A percentile compares a stretch with the other conserved stretches of the same genome.
Conservation (phyloP, 805 yeast genomes). For the Pichia nanzhaoensis region DNA sequence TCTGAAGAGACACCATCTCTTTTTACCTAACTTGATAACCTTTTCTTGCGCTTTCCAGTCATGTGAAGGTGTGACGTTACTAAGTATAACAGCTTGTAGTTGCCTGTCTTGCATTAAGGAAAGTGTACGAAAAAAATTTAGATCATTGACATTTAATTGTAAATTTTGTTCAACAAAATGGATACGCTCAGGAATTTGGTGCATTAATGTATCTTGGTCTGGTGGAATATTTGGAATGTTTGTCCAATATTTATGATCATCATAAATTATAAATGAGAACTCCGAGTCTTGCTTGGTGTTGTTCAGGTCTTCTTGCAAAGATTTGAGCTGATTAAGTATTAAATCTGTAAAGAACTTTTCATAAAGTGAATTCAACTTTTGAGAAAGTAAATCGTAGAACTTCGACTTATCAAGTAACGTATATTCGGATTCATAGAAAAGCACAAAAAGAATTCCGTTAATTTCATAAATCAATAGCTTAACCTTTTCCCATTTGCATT, state of each 20-base stretch:
- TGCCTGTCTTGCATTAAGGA: constrained; percentile 8
- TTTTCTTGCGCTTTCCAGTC: constrained; percentile 14
- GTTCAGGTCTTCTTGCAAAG: constrained; percentile 16
- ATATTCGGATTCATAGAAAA: constrained; percentile 16
- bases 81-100: constrained; percentile 1
- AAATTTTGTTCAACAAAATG: constrained; percentile 2
- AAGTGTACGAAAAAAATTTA: background rate
- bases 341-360: constrained; percentile 23
- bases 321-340: constrained; percentile 21
- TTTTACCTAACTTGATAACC: constrained; percentile 20
- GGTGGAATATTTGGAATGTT: constrained; percentile 26
- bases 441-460: constrained; percentile 24
- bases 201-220: constrained; percentile 2
- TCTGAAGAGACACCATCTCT: constrained; percentile 25
- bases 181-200: constrained; percentile 9
- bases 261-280: constrained; percentile 22
- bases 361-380: constrained; percentile 20
- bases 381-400: constrained; percentile 14
- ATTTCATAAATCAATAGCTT: constrained; percentile 26
- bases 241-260: constrained; percentile 19
- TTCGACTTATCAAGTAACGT: background rate
- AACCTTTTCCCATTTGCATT: constrained; percentile 4
- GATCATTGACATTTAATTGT: background rate
- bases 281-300: constrained; percentile 3
- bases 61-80: background rate